Evolutionary conservation across 805 yeast species (phyloP), one percentile per base, ranked within the genome.

Genomic region (Hanseniaspora opuntiae): DNA sequence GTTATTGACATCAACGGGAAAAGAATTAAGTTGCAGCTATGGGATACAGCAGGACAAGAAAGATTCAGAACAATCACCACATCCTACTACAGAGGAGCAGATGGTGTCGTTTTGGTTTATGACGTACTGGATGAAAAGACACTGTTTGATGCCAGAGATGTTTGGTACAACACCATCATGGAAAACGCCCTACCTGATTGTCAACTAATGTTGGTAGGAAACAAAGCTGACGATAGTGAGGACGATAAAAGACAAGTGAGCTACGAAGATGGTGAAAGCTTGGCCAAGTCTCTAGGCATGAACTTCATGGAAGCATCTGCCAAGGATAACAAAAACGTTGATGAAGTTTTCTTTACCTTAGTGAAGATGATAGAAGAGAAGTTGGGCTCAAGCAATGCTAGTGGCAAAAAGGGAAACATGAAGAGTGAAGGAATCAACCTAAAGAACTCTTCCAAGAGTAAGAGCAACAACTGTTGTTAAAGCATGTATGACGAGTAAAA

Each of bases 11-110:
- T 89, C 59, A 90, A 90, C 58, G 96, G 96, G 52, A 85, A 86
- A 70, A 84, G 84, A 59, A 85, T 93, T 69, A 93, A 93, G 71
- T 77, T 90, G 65, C 98, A 93, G 69, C 85, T 90, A 44, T 84
- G 96, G 96, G 96, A 88, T 67, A 88, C 96, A 40, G 96, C 96
- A 0, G 96, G 96, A n/a, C 96, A 88, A 71, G 96, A 88, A 68
- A 76, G 96, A 64, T 88, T 88, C 72, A 79, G 96, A 71, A 86
- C 96, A 41, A 88, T 88, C 71, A 89, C 93, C 47, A 84, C 93
- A n/a, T 90, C 94, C 0, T 85, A 85, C 69, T 85, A 85, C 69
- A 79, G 94, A 68, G 94, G 94, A 55, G 93, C 94, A 55, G 82
- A 83, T 81, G 94, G 94, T 58, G 84, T 85, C 62, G 81, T 84